Conservation (phyloP, 305 asterid genomes). For the Fraxinus nigra region DNA sequence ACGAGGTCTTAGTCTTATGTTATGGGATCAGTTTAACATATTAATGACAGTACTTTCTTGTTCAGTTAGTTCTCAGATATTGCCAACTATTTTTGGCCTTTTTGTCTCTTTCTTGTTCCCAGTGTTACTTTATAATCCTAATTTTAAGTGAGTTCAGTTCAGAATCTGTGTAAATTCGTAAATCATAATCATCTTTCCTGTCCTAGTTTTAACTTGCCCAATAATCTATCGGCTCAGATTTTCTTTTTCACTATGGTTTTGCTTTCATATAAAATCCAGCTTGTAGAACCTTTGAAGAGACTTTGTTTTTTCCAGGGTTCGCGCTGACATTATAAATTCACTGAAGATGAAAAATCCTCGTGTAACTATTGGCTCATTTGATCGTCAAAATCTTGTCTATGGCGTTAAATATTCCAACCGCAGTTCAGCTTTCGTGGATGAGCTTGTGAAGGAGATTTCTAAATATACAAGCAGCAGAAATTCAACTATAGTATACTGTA, state of each 20-base stretch:
- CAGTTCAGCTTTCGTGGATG: slow-evolving; percentile 51
- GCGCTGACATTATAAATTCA: slow-evolving; percentile 63
- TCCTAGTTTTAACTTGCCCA: slow-evolving; percentile 3
- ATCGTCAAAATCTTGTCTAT: slow-evolving; percentile 85
- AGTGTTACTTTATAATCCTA: not conserved
- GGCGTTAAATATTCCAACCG: slow-evolving; percentile 63
- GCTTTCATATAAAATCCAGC: not conserved
- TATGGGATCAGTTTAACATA: slow-evolving; percentile 1
- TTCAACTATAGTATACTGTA: slow-evolving; percentile 83
- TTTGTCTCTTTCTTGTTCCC: slow-evolving; percentile 13
- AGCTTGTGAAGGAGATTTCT: slow-evolving; percentile 62
- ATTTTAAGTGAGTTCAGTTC: not conserved
- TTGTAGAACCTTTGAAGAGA: slow-evolving; percentile 21
- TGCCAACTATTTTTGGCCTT: not conserved
- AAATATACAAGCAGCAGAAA: slow-evolving; percentile 44
- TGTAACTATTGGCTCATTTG: slow-evolving; percentile 82
- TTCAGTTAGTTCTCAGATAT: not conserved
- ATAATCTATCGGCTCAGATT: slow-evolving; percentile 1
- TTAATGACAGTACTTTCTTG: not conserved
- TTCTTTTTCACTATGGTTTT: slow-evolving; percentile 15
- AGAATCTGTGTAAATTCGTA: not conserved
- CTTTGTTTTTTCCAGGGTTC: slow-evolving; percentile 55
- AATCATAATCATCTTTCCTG: not conserved
- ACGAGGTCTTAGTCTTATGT: not conserved
- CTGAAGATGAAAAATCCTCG: slow-evolving; percentile 67